A percentile compares a stretch with the other conserved stretches of the same genome.
phyloP scores from a whole-genome alignment of 805 yeast genomes.

The Ogataea corticis region DNA sequence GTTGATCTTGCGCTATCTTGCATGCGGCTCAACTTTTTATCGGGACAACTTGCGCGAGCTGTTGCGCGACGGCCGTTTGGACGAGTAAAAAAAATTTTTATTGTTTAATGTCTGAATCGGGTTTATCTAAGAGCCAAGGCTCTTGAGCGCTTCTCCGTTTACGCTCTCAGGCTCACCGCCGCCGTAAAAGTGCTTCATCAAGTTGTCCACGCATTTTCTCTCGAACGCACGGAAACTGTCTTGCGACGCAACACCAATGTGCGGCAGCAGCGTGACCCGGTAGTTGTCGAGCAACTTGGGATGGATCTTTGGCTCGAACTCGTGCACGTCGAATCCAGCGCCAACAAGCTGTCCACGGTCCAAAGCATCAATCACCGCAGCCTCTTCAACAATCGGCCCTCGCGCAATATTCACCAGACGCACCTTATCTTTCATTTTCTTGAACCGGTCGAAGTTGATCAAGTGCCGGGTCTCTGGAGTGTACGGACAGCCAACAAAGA shows the following conservation, averaged over 20 bases:
- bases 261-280: conserved; percentile 40
- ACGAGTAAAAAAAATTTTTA: background rate
- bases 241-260: conserved; percentile 38
- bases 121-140: too few species aligned
- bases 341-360: conserved; percentile 43
- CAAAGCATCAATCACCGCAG: conserved; percentile 40
- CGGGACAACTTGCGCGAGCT: background rate
- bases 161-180: conserved; percentile 34
- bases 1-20: background rate
- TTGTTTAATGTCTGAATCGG: background rate
- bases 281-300: conserved; percentile 35
- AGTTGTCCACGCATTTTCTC: conserved; percentile 37
- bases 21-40: background rate
- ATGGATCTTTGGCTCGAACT: conserved; percentile 41
- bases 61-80: background rate
- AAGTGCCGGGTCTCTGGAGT: conserved; percentile 40
- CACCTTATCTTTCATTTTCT: conserved; percentile 29
- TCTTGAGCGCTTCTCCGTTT: conserved; percentile 17
- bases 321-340: conserved; percentile 45
- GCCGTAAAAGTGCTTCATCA: conserved; percentile 38
- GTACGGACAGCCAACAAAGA: conserved; percentile 41
- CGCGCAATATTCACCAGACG: conserved; percentile 40
- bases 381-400: conserved; percentile 42
- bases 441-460: conserved; percentile 35
- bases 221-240: conserved; percentile 41